phyloP scores from a whole-genome alignment of 345 rosid species.

The Aegle marmelos region DNA sequence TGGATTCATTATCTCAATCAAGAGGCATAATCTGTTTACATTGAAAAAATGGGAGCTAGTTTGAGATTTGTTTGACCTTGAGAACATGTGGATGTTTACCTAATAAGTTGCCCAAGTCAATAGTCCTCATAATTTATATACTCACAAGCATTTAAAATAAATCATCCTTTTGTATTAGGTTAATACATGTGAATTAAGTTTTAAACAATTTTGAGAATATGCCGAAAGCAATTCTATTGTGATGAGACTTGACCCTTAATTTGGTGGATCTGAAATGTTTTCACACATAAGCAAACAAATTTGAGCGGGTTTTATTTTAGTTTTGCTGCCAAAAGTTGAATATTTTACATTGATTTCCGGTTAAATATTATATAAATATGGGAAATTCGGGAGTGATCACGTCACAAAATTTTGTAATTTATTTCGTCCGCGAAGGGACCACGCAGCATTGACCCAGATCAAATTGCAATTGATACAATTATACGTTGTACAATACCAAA shows the following conservation, averaged over 20 bases:
- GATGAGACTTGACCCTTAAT: background rate
- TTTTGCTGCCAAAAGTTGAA: background rate
- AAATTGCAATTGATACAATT: slow-evolving; percentile 24
- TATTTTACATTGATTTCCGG: background rate
- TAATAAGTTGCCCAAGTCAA: background rate
- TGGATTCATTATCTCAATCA: too few relatives aligned
- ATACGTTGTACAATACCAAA: slow-evolving; percentile 21
- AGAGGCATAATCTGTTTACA: background rate
- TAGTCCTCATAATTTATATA: background rate
- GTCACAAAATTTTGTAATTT: slow-evolving; percentile 13
- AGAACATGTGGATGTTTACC: background rate
- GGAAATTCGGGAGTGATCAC: slow-evolving; percentile 12
- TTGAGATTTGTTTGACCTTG: background rate
- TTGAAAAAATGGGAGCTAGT: too few relatives aligned
- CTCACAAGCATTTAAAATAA: background rate
- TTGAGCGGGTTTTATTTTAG: background rate
- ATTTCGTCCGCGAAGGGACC: slow-evolving; percentile 28
- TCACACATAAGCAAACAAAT: background rate
- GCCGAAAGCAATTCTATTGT: background rate
- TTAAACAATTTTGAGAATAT: background rate
- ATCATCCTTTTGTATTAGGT: background rate
- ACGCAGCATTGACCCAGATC: slow-evolving; percentile 29
- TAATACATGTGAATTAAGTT: background rate
- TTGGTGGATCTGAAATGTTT: slow-evolving; percentile 7
- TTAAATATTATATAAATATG: background rate